Conservation (phyloP, 2,329 filamentous ascomycete species). For the Epicoccum nigrum region DNA sequence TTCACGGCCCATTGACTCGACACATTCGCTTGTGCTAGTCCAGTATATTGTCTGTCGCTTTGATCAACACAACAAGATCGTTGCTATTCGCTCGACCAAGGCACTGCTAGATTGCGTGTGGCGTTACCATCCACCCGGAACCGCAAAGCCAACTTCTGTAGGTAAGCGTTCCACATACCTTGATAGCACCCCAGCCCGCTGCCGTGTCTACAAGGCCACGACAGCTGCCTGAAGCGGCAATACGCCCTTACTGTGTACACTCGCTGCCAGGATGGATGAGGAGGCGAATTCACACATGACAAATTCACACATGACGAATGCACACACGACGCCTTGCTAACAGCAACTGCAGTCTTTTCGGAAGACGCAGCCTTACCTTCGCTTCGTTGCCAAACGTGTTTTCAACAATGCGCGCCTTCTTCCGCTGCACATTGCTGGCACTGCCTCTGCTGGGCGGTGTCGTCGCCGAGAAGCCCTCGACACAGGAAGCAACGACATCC, state of each 20-base stretch:
- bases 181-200: slow-evolving; percentile 7
- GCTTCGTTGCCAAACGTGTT: neutral
- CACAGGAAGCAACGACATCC: slow-evolving; percentile 25
- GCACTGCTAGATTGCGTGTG: slow-evolving; percentile 12
- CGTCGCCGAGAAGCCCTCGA: slow-evolving; percentile 24
- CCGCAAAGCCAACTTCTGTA: slow-evolving; percentile 6
- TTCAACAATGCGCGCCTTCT: slow-evolving; percentile 42
- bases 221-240: slow-evolving; percentile 14
- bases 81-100: slow-evolving; percentile 3
- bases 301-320: slow-evolving; percentile 6
- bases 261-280: neutral
- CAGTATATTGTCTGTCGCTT: slow-evolving; percentile 1
- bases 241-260: slow-evolving; percentile 6
- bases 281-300: neutral
- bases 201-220: neutral
- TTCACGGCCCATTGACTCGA: neutral
- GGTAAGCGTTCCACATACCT: slow-evolving; percentile 7
- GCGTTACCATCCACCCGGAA: slow-evolving; percentile 13
- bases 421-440: slow-evolving; percentile 36
- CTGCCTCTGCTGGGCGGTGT: slow-evolving; percentile 39
- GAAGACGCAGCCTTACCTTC: slow-evolving; percentile 4
- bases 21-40: slow-evolving; percentile 16
- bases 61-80: slow-evolving; percentile 1
- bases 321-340: slow-evolving; percentile 28
- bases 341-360: slow-evolving; percentile 13